These are phyloP conservation scores for Coemansia sp. DNA, from an alignment of 192 early-diverging fungal genomes.

Conservation along the genomic window DNA sequence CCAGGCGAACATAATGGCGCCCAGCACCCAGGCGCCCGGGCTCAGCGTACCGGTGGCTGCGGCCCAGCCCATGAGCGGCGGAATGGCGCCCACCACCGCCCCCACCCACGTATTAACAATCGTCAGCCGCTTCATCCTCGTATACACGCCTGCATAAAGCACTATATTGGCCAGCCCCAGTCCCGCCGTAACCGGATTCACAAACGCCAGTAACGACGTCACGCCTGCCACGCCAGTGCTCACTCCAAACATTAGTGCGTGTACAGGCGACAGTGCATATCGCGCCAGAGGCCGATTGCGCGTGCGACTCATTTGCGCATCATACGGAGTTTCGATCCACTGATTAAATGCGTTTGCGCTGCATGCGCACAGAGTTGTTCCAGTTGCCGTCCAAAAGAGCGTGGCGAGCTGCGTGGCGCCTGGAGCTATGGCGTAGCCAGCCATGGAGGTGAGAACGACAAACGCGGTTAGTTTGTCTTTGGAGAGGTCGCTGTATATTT, in stretches of 20 bases:
- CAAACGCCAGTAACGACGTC: constrained; percentile 64
- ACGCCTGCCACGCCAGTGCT: constrained; percentile 69
- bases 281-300: constrained; percentile 83
- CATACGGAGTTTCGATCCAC: constrained; percentile 93
- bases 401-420: constrained; percentile 60
- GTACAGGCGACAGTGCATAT: constrained; percentile 69
- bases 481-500: constrained; percentile 71
- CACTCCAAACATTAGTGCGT: constrained; percentile 75
- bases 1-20: constrained; percentile 86
- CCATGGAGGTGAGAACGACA: constrained; percentile 92
- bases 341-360: constrained; percentile 96
- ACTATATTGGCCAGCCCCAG: constrained; percentile 83
- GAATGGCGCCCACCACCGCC: constrained; percentile 92
- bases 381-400: constrained; percentile 77
- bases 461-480: constrained; percentile 87
- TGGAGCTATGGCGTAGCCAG: constrained; percentile 90
- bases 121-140: constrained; percentile 87
- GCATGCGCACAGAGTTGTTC: constrained; percentile 83
- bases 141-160: constrained; percentile 90
- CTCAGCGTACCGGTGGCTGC: constrained; percentile 77
- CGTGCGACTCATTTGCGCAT: constrained; percentile 96
- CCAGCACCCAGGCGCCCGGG: constrained; percentile 79
- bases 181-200: constrained; percentile 83
- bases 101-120: constrained; percentile 98
- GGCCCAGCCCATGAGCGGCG: constrained; percentile 97